A percentile compares a stretch with the other conserved stretches of the same genome.
phyloP scores from a whole-genome alignment of 1,139 yeast genomes.

The Taiozyma sp. region DNA sequence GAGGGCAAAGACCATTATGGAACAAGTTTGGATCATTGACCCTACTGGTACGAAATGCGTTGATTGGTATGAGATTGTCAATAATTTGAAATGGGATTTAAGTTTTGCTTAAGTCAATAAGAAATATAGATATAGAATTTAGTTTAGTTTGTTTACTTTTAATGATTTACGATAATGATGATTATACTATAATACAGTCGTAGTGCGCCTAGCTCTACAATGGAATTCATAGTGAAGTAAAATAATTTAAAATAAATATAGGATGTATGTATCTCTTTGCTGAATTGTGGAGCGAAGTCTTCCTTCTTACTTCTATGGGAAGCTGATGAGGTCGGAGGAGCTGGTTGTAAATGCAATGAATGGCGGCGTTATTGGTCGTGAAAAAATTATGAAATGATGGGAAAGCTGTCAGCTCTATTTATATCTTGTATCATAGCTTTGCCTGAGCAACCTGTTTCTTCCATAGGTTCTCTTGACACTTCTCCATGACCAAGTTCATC shows the following conservation, averaged over 20 bases:
- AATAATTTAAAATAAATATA: neutral
- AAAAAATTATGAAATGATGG: neutral
- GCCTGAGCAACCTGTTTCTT: slow-evolving; percentile 4
- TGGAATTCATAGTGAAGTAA: neutral
- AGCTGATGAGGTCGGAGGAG: too few species aligned
- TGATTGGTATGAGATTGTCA: slow-evolving; percentile 68
- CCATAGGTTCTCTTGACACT: slow-evolving; percentile 32
- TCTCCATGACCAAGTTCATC: slow-evolving; percentile 72
- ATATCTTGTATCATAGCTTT: neutral
- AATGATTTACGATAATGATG: neutral
- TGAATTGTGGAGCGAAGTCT: neutral
- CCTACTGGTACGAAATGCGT: slow-evolving; percentile 41
- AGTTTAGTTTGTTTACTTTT: neutral
- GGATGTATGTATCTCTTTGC: neutral
- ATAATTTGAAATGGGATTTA: slow-evolving; percentile 70
- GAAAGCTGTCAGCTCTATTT: neutral
- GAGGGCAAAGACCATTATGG: slow-evolving; percentile 55
- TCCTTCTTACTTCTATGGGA: too few species aligned
- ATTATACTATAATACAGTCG: neutral
- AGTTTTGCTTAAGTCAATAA: slow-evolving; percentile 49
- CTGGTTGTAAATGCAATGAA: too few species aligned
- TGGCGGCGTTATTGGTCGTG: neutral
- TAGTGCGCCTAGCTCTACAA: neutral
- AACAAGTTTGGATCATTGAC: slow-evolving; percentile 52
- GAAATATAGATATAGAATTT: neutral